A percentile compares a stretch with the other conserved stretches of the same genome.
phyloP scores from a whole-genome alignment of 208 protist genomes.

The Vickermania ingenoplastis region DNA sequence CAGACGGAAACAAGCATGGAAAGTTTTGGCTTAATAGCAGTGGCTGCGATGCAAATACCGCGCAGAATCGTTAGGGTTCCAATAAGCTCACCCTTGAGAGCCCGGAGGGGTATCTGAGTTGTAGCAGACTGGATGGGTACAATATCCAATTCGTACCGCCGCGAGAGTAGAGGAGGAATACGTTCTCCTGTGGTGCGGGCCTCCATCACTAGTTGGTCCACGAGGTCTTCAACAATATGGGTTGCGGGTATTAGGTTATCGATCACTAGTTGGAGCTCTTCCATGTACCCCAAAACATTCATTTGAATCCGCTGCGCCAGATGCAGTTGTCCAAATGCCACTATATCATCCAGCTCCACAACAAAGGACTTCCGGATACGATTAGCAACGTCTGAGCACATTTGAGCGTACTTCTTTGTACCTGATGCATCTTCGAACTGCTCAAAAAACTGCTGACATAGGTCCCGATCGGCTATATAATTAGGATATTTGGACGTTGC shows the following conservation, averaged over 20 bases:
- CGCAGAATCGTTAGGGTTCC: conserved; percentile 73
- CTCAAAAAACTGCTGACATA: conserved; percentile 57
- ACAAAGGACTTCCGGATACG: conserved; percentile 33
- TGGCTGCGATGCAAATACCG: conserved; percentile 84
- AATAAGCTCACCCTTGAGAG: conserved; percentile 61
- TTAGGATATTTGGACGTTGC: conserved; percentile 71
- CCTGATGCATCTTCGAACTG: conserved; percentile 50
- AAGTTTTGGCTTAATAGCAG: conserved; percentile 76
- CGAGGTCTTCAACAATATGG: conserved; percentile 38
- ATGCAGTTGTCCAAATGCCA: conserved; percentile 52
- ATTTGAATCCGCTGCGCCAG: conserved; percentile 76
- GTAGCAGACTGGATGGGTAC: conserved; percentile 33
- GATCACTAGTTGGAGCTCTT: conserved; percentile 66
- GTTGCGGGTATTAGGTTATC: conserved; percentile 54
- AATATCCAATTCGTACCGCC: conserved; percentile 68
- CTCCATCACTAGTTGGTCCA: conserved; percentile 63
- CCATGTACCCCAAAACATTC: conserved; percentile 79
- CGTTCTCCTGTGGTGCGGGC: conserved; percentile 48
- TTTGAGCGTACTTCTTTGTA: conserved; percentile 38
- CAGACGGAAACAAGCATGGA: conserved; percentile 80
- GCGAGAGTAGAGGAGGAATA: conserved; percentile 48
- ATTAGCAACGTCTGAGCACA: conserved; percentile 26
- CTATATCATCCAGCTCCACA: conserved; percentile 56
- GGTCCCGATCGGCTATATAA: conserved; percentile 69
- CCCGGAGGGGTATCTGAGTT: conserved; percentile 44